Evolutionary conservation across 2,329 filamentous ascomycete species (phyloP), one percentile per base, ranked within the genome.

Genomic region (Alternaria burnsii): DNA sequence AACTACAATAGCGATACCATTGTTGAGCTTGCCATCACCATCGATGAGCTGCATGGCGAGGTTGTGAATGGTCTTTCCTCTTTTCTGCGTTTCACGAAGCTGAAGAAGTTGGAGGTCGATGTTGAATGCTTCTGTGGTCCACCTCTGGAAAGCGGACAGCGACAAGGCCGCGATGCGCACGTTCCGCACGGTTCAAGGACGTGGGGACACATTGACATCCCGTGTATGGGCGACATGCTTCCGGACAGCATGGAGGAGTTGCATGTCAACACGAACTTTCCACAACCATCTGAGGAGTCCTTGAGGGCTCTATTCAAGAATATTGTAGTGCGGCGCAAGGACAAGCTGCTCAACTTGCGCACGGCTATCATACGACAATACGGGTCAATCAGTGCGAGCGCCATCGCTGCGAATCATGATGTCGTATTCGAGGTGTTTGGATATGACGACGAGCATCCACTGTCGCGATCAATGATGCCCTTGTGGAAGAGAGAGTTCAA

Each of bases 151-250:
- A 76, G 73, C 42, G 75, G 74, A 1, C 75, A 78, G 42, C 65
- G 66, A 8, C 66, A 61, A 3, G 75, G 75, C 14, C 36, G 60
- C 12, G 52, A 71, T 16, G 44, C 63, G 9, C 52, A 51, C 9
- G 18, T 69, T 1, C 74, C 74, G 1, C 46, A 62, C 3, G 72
- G 70, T 2, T 68, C 66, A 4, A 55, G 2, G 18, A 59, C 68
- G 2, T 78, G 75, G 75, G 54, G 61, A 2, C 57, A 73, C 24
- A 43, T 63, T 32, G 75, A 78, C 26, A 78, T 78, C 4, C 75
- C 74, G 1, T 78, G 75, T 40, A 66, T 78, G 54, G 75, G 73
- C 1, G 70, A 71, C 40, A 78, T 78, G 75, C 63, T 78, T 6
- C 74, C 74, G 4, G 42, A 55, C 1, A 71, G 65, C 44, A 71